Evolutionary conservation across 257 asterid genomes (phyloP).

Genomic region (Solanum pennellii): DNA sequence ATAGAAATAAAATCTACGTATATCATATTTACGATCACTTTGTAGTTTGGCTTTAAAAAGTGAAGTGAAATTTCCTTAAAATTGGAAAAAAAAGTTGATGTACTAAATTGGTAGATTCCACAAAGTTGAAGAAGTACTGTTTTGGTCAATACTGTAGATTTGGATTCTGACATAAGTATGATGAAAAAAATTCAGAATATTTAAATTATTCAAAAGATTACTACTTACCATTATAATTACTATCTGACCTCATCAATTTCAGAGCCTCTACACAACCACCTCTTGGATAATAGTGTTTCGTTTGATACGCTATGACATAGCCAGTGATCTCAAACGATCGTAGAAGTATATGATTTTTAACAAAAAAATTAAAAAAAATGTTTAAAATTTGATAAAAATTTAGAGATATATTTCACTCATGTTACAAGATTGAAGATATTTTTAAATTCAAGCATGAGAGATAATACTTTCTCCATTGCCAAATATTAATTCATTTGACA

Average conservation of each 20-base stretch:
- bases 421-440: too few relatives aligned
- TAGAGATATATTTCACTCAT: too few relatives aligned
- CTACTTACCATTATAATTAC: neutral
- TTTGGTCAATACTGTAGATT: neutral
- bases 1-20: neutral
- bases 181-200: neutral
- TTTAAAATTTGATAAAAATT: too few relatives aligned
- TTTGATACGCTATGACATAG: too few relatives aligned
- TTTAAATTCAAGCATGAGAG: neutral
- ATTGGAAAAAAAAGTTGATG: neutral
- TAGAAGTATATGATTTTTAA: too few relatives aligned
- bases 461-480: neutral
- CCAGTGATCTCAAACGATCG: too few relatives aligned
- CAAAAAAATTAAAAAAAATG: too few relatives aligned
- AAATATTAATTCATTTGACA: neutral
- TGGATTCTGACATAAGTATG: neutral
- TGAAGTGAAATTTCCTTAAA: constrained; percentile 1
- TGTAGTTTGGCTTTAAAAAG: neutral
- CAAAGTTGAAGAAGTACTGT: neutral
- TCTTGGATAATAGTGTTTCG: too few relatives aligned
- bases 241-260: neutral
- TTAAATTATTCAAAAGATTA: neutral
- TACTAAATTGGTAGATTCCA: neutral
- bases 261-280: neutral
- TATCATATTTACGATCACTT: neutral